Evolutionary conservation across 2,329 filamentous ascomycete species (phyloP).

Genomic region (Aquanectria penicillioides): DNA sequence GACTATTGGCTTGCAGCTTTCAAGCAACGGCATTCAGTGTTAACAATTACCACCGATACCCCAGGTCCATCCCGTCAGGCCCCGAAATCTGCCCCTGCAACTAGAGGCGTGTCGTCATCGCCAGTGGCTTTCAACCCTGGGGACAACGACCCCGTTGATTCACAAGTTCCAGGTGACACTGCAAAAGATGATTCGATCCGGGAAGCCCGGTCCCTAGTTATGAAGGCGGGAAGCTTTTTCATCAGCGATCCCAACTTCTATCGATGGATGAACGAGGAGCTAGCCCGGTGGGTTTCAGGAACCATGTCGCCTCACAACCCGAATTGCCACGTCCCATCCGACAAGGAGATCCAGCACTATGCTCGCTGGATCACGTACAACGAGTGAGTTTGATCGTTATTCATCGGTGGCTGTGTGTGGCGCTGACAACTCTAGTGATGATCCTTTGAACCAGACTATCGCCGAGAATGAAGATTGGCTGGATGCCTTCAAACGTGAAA

Average conservation of each 20-base stretch:
- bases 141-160: neutral
- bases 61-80: neutral
- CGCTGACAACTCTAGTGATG: constrained; percentile 12
- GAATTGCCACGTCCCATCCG: constrained; percentile 24
- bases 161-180: neutral
- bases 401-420: neutral
- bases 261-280: constrained; percentile 24
- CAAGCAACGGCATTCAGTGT: constrained; percentile 29
- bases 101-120: neutral
- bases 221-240: constrained; percentile 20
- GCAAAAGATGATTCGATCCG: constrained; percentile 4
- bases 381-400: constrained; percentile 15
- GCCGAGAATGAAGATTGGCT: constrained; percentile 30
- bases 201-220: constrained; percentile 20
- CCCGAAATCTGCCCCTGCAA: neutral
- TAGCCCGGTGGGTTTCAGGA: constrained; percentile 24
- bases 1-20: constrained; percentile 31
- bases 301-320: constrained; percentile 34
- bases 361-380: constrained; percentile 28
- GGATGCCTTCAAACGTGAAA: constrained; percentile 20
- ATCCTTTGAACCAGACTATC: constrained; percentile 27
- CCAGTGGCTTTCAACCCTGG: neutral
- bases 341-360: constrained; percentile 31
- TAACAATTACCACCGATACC: neutral
- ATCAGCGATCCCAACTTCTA: constrained; percentile 29